Evolutionary conservation across 1,139 yeast genomes (phyloP).

Genomic region (Meyerozyma elateridarum): DNA sequence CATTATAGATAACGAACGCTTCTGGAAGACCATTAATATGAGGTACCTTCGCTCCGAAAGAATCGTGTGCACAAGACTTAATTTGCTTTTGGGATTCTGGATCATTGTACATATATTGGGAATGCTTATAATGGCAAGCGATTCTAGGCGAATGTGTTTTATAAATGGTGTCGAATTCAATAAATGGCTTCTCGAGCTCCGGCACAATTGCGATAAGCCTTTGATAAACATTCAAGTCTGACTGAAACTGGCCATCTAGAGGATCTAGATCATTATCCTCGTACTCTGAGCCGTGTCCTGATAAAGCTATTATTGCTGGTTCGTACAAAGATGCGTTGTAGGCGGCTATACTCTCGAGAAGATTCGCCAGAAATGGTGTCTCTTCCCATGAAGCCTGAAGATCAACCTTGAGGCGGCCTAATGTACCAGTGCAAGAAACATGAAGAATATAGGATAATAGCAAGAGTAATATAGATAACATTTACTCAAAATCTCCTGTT

Average conservation of each 20-base stretch:
- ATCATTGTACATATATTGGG: slow-evolving; percentile 23
- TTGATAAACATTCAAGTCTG: slow-evolving; percentile 13
- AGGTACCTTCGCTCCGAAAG: slow-evolving; percentile 27
- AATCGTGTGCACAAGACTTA: slow-evolving; percentile 27
- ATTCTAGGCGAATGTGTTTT: slow-evolving; percentile 58
- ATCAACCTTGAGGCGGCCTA: slow-evolving; percentile 7
- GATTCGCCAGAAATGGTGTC: slow-evolving; percentile 42
- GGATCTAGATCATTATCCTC: background rate
- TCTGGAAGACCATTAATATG: slow-evolving; percentile 16
- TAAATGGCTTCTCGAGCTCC: slow-evolving; percentile 25
- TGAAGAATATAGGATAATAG: no score
- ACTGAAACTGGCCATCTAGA: no score
- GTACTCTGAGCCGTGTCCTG: background rate
- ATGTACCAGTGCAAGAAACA: background rate
- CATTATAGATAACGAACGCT: slow-evolving; percentile 53
- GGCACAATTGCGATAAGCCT: slow-evolving; percentile 26
- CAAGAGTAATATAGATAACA: no score
- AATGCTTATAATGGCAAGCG: slow-evolving; percentile 58
- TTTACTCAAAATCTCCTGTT: no score
- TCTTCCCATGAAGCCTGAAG: slow-evolving; percentile 27
- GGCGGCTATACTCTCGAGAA: slow-evolving; percentile 53
- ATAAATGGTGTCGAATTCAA: slow-evolving; percentile 50
- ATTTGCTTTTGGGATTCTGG: slow-evolving; percentile 17
- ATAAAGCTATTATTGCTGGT: slow-evolving; percentile 27
- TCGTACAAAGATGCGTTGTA: slow-evolving; percentile 46